Base-by-base conservation (phyloP, 1,139 yeast species). In the Hanseniaspora uvarum region DNA sequence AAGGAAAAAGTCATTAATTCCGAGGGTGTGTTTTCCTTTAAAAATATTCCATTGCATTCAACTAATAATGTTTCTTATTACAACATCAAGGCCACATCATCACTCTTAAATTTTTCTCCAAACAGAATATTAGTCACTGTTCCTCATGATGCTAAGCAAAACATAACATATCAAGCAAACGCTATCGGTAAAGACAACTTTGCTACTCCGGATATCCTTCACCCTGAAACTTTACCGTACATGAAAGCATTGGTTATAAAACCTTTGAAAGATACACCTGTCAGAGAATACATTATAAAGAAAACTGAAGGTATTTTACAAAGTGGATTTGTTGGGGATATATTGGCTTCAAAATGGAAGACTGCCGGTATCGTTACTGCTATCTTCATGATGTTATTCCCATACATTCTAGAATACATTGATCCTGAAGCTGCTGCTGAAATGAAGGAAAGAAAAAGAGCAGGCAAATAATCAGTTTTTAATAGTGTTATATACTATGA, bases 381-480 rank as follows among this genome's bases (percentile, higher is more conserved):
- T 3, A 23, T 70, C 1, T 55, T 62, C 21, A 48, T 65, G 18
- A 53, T 65, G 26, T 48, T 60, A 1, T 63, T 66, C 56, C 74
- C 75, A 16, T 57, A 62, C 43, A 28, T 70, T 1, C 46, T 70
- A 24, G 72, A 69, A 57, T 68, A 64, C 53, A 56, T 71, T 34
- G 74, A 71, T 56, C 73, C 73, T 36, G 73, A 68, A 44, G 66
- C 70, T 11, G 70, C 70, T 4, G 59, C 63, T 51, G 59, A 63
- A 14, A 59, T 70, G 55, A 65, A 64, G 38, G 68, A 64, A 51
- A 50, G 68, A 68, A 48, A 62, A 62, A 36, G 58, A 55, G 63
- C 63, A 49, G 57, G 58, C 21, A 47, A 47, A 19, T 28, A 36
- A 18, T 11, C 12, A 24, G n/a, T 5, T 12, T 8, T 11, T 6